Conservation (phyloP, 2,329 filamentous ascomycete genomes). For the Magnaporthiopsis rhizophila region DNA sequence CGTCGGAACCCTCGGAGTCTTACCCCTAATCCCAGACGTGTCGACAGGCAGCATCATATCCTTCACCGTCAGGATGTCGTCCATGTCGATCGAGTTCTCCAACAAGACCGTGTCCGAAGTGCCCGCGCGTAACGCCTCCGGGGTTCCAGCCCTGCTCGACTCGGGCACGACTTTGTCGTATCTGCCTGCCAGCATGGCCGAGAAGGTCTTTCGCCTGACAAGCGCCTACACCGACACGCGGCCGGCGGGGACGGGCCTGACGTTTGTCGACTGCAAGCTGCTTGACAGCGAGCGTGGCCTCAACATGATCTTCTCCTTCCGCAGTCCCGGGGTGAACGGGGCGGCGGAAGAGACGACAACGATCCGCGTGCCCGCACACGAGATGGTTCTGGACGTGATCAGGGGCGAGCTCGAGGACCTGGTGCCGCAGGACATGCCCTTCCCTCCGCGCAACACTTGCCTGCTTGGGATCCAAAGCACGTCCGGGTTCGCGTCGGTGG, state of each 20-base stretch:
- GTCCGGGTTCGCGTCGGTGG: constrained; percentile 22
- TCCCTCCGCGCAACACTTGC: constrained; percentile 33
- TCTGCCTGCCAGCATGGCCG: constrained; percentile 44
- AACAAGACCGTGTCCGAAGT: constrained; percentile 26
- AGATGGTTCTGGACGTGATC: constrained; percentile 33
- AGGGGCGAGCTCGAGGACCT: constrained; percentile 10
- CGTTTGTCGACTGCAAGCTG: constrained; percentile 33
- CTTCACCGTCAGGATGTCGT: constrained; percentile 31
- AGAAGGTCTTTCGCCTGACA: constrained; percentile 27
- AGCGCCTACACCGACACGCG: constrained; percentile 29
- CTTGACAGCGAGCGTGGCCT: constrained; percentile 21
- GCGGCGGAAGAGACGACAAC: constrained; percentile 12
- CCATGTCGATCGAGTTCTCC: constrained; percentile 30
- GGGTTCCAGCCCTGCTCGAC: constrained; percentile 52
- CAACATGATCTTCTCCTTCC: constrained; percentile 25
- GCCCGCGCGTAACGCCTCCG: constrained; percentile 15
- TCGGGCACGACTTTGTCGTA: constrained; percentile 60
- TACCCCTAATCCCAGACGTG: constrained; percentile 44
- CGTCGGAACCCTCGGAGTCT: constrained; percentile 43
- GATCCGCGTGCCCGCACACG: constrained; percentile 24
- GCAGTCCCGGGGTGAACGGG: too few relatives aligned
- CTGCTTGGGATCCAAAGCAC: constrained; percentile 46
- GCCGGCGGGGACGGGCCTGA: constrained; percentile 22
- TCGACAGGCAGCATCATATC: constrained; percentile 29
- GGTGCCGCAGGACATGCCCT: constrained; percentile 25